These are phyloP conservation scores for Spergularia azorica DNA, from an alignment of 179 eudicot genomes.

Conservation along the genomic window DNA sequence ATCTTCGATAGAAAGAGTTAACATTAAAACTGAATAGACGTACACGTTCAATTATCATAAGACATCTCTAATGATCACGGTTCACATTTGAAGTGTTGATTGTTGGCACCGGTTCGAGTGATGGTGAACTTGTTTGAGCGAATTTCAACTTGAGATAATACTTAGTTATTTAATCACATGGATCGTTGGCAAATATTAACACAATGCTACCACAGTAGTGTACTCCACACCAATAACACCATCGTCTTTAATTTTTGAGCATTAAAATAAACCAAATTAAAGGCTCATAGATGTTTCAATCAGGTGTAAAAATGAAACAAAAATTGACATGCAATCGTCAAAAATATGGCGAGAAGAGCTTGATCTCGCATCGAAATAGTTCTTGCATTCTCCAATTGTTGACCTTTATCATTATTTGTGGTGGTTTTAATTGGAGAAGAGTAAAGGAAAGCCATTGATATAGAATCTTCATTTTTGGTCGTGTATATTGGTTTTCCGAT, in stretches of 20 bases:
- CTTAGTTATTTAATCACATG: too few species aligned
- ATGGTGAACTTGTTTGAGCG: too few species aligned
- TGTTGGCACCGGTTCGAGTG: too few species aligned
- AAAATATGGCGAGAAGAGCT: constrained; percentile 36
- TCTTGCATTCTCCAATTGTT: constrained; percentile 11
- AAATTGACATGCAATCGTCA: constrained; percentile 37
- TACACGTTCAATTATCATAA: too few species aligned
- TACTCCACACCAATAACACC: neutral
- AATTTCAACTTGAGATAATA: too few species aligned
- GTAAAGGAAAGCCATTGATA: constrained; percentile 73
- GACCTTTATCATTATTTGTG: neutral
- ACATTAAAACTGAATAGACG: too few species aligned
- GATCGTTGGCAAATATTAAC: too few species aligned
- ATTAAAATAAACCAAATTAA: too few species aligned
- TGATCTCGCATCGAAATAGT: constrained; percentile 32
- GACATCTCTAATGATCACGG: too few species aligned
- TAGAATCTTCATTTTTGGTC: constrained; percentile 36
- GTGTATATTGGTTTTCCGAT: constrained; percentile 77
- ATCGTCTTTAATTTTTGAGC: neutral
- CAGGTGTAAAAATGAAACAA: constrained; percentile 24
- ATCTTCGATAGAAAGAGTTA: too few species aligned
- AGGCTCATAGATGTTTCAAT: constrained; percentile 1
- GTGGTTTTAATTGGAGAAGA: constrained; percentile 31
- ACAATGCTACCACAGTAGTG: neutral
- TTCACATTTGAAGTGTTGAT: too few species aligned